Evolutionary conservation across 176 grass and related monocot species (phyloP).

Genomic region (Phoenix dactylifera): DNA sequence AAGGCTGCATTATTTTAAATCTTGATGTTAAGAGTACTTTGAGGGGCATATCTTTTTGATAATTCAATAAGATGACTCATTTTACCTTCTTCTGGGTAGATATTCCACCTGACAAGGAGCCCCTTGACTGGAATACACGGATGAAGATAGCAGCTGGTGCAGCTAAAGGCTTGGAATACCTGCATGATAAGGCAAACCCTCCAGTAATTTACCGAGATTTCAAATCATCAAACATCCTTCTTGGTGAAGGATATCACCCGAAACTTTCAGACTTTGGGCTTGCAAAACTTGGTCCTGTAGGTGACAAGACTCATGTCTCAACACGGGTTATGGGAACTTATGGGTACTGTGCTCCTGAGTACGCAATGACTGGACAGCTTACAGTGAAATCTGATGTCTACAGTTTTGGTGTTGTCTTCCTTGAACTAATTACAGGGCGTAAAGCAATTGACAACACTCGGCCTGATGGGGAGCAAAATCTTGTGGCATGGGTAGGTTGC

Average conservation of each 20-base stretch:
- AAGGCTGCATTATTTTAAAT: too few relatives aligned
- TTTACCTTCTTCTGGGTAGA: constrained; percentile 29
- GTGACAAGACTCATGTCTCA: constrained; percentile 93
- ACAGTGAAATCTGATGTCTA: constrained; percentile 97
- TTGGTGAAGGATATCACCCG: constrained; percentile 66
- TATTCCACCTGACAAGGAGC: constrained; percentile 53
- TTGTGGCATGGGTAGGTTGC: constrained; percentile 76
- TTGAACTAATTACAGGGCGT: constrained; percentile 86
- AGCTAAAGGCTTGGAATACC: constrained; percentile 86
- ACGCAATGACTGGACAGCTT: constrained; percentile 98
- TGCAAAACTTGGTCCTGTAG: constrained; percentile 96
- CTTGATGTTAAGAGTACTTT: too few relatives aligned
- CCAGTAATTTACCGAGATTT: constrained; percentile 98
- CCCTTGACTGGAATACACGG: constrained; percentile 86
- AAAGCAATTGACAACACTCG: constrained; percentile 80
- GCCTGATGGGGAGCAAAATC: constrained; percentile 69
- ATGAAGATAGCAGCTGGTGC: constrained; percentile 95
- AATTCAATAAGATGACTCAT: constrained; percentile 6
- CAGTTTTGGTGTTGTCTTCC: constrained; percentile 98
- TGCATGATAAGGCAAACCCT: constrained; percentile 88
- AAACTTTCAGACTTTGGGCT: constrained; percentile 99
- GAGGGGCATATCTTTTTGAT: too few relatives aligned
- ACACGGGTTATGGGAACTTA: constrained; percentile 99
- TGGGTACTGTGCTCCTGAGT: constrained; percentile 97
- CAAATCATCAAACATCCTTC: constrained; percentile 96